phyloP scores from a whole-genome alignment of 2,329 filamentous ascomycete species.

The Calonectria hongkongensis region DNA sequence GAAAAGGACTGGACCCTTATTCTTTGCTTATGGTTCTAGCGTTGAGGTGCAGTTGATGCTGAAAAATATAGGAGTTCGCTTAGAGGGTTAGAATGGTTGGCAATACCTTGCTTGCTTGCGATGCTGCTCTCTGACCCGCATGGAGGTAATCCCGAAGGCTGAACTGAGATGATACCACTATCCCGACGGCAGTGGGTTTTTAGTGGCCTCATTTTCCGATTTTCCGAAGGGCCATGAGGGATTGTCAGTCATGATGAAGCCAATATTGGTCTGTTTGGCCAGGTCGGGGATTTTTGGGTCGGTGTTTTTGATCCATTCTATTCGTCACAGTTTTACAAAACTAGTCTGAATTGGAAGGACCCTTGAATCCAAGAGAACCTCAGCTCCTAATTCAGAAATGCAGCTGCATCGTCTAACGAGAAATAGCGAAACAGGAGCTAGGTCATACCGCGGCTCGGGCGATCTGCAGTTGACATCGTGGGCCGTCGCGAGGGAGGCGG shows the following conservation, averaged over 20 bases:
- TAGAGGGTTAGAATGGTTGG: neutral
- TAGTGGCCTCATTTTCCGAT: neutral
- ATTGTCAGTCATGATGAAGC: neutral
- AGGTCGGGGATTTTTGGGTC: neutral
- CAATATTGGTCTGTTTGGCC: neutral
- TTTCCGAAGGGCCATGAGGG: no score
- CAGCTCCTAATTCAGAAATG: neutral
- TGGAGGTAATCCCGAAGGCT: neutral
- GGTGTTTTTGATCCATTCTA: neutral
- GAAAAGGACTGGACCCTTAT: neutral
- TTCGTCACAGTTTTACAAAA: neutral
- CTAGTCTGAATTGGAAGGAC: neutral
- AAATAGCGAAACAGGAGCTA: slow-evolving; percentile 1
- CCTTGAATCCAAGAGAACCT: neutral
- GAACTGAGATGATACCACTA: neutral
- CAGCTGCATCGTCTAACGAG: neutral
- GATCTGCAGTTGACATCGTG: slow-evolving; percentile 25
- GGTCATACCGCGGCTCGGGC: neutral
- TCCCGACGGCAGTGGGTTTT: no score
- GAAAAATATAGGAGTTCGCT: neutral
- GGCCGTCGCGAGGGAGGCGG: slow-evolving; percentile 12
- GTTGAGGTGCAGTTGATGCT: neutral
- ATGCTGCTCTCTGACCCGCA: neutral
- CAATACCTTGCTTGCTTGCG: neutral
- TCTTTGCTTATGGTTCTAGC: neutral